Percentiles rank a stretch among this genome's conserved stretches.
phyloP scores from a whole-genome alignment of 202 grass and related monocot species.

The Sporobolus alterniflorus region DNA sequence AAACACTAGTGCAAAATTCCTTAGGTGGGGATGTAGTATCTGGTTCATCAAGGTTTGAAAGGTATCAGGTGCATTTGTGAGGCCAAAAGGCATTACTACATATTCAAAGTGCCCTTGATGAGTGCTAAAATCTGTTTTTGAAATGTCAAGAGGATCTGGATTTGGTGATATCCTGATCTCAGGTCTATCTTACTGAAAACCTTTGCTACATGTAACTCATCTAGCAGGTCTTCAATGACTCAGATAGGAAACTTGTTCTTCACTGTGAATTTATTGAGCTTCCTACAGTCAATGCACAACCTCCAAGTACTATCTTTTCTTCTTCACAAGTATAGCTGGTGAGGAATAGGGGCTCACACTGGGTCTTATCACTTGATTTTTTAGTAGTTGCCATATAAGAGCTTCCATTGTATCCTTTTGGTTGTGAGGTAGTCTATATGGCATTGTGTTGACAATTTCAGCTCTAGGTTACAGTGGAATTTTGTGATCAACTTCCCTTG shows the following conservation, averaged over 20 bases:
- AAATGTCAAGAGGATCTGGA: not conserved
- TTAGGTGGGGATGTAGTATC: not conserved
- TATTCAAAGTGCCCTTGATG: not conserved
- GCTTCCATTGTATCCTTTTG: not conserved
- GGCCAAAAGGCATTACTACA: not conserved
- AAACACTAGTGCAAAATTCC: not conserved
- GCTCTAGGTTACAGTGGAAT: not conserved
- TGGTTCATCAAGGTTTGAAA: not conserved
- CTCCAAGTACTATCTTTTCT: not conserved
- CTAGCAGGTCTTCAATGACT: not conserved
- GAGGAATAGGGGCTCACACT: not conserved
- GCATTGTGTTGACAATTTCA: not conserved
- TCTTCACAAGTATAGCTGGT: not conserved
- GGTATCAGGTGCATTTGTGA: not conserved
- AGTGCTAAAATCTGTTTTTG: not conserved
- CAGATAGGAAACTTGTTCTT: not conserved
- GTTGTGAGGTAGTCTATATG: not conserved
- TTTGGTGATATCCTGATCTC: not conserved
- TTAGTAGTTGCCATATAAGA: not conserved
- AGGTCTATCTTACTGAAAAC: not conserved
- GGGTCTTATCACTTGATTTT: not conserved
- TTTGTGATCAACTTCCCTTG: not conserved
- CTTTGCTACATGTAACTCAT: not conserved
- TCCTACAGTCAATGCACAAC: not conserved
- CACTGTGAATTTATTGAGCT: not conserved